Conservation (phyloP, 768 basidiomycete genomes). For the Tulasnella calospora region DNA sequence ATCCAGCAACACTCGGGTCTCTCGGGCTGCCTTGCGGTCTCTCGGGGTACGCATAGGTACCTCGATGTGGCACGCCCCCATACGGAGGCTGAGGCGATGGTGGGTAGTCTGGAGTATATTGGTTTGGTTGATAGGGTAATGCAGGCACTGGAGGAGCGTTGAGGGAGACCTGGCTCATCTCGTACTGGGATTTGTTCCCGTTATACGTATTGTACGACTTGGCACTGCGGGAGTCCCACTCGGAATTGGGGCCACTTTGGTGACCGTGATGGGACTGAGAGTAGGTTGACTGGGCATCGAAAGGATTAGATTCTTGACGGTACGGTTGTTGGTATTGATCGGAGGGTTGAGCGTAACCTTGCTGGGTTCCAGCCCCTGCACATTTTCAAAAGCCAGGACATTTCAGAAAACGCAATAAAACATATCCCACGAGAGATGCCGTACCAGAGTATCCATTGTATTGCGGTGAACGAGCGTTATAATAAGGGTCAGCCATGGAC, state of each 20-base stretch:
- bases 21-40: not conserved
- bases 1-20: slow-evolving; percentile 44
- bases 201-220: slow-evolving; percentile 54
- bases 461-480: not conserved
- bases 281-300: slow-evolving; percentile 20
- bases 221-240: slow-evolving; percentile 40
- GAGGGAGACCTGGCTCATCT: slow-evolving; percentile 47
- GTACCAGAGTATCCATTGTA: not conserved
- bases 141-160: slow-evolving; percentile 52
- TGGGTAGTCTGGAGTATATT: not conserved
- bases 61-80: not conserved
- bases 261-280: not conserved
- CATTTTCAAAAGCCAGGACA: slow-evolving; percentile 3
- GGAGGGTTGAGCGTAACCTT: not conserved
- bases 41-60: slow-evolving; percentile 16
- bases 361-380: slow-evolving; percentile 19
- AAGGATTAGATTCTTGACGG: slow-evolving; percentile 19
- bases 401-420: not conserved
- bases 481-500: not conserved
- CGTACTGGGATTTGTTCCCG: slow-evolving; percentile 49
- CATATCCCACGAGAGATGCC: not conserved
- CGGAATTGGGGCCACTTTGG: slow-evolving; percentile 30
- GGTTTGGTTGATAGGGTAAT: slow-evolving; percentile 42
- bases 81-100: slow-evolving; percentile 1
- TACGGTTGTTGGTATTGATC: slow-evolving; percentile 10